Base-by-base conservation (phyloP, 1,139 yeast genomes). In the Saccharomyces pastorianus region DNA sequence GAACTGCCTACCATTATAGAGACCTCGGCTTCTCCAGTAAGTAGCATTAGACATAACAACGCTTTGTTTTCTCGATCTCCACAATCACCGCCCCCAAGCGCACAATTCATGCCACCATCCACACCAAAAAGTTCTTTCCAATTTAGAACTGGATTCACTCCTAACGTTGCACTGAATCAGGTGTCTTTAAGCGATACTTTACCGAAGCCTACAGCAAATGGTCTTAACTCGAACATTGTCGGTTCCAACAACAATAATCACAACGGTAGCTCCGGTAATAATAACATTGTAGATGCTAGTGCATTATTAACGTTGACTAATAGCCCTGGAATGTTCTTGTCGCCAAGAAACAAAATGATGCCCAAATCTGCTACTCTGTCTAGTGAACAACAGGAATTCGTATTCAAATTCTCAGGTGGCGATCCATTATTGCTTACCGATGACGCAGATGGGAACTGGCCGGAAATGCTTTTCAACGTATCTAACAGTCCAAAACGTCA, bases 71-170 rank as follows among this genome's bases (percentile, higher is more conserved):
- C 25, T 4, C 44, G 11, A 5, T 6, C 44, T 3, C 44, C 44
- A 8, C 44, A 38, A 38, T 38, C 44, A 38, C 44, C 44, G 2
- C 44, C 44, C 2, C 25, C 44, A 20, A 38, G 44, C 3, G 44
- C 44, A 4, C 44, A 38, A 20, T 13, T 38, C 11, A 52, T 54
- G 17, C 51, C 61, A 13, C 67, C 66, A 9, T 58, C 64, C 2
- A 63, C 66, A 1, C 70, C 70, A 23, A 58, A 64, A 34, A 51
- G 66, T 13, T 51, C 61, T 11, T 58, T 62, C 17, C 61, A 64
- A 38, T 59, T 65, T 31, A 62, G 61, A 49, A 67, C 68, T 1
- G 71, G 71, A 4, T 62, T 67, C 20, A 67, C 71, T 2, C 71
- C 71, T 6, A 59, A 61, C 28, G 51, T 61, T 20, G 64, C 61